A percentile compares a stretch with the other conserved stretches of the same genome.
Evolutionary conservation across 345 rosid species (phyloP).

Genomic region (Lumnitzera littorea): DNA sequence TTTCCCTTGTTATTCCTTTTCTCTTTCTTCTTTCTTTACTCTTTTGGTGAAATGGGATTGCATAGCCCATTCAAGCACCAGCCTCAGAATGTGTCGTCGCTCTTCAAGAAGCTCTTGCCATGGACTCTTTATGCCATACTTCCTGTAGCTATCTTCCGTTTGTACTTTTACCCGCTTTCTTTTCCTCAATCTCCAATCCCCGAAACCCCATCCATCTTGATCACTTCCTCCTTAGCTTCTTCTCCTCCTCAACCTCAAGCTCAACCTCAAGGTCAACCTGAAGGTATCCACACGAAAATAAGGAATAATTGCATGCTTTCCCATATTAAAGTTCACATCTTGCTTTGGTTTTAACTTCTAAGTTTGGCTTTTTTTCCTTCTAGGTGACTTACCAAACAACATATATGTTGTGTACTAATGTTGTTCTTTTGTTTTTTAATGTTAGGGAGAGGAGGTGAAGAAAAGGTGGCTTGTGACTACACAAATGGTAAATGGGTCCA

Average conservation of each 20-base stretch:
- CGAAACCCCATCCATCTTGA: conserved; percentile 7
- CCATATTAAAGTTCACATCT: neutral
- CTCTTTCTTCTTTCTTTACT: too few relatives aligned
- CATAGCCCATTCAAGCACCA: conserved; percentile 29
- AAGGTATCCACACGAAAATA: too few relatives aligned
- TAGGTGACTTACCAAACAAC: neutral
- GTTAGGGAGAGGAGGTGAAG: conserved; percentile 20
- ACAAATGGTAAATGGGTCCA: conserved; percentile 63
- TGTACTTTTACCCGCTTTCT: conserved; percentile 36
- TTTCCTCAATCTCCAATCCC: conserved; percentile 12
- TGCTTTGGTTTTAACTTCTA: too few relatives aligned
- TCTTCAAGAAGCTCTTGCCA: conserved; percentile 31
- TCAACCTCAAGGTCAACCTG: conserved; percentile 18
- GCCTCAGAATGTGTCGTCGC: conserved; percentile 10
- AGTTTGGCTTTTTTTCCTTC: conserved; percentile 1
- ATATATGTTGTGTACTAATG: neutral
- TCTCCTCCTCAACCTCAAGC: conserved; percentile 10
- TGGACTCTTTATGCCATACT: conserved; percentile 34
- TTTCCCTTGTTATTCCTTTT: too few relatives aligned
- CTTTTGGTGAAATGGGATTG: conserved; percentile 25
- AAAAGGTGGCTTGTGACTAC: conserved; percentile 50
- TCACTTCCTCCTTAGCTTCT: conserved; percentile 15
- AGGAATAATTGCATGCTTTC: neutral
- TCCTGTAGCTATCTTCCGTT: conserved; percentile 36
- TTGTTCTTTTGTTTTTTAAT: conserved; percentile 25